These are phyloP conservation scores for Curvularia eragrostidis DNA, from an alignment of 2,329 filamentous ascomycete species.

Conservation along the genomic window DNA sequence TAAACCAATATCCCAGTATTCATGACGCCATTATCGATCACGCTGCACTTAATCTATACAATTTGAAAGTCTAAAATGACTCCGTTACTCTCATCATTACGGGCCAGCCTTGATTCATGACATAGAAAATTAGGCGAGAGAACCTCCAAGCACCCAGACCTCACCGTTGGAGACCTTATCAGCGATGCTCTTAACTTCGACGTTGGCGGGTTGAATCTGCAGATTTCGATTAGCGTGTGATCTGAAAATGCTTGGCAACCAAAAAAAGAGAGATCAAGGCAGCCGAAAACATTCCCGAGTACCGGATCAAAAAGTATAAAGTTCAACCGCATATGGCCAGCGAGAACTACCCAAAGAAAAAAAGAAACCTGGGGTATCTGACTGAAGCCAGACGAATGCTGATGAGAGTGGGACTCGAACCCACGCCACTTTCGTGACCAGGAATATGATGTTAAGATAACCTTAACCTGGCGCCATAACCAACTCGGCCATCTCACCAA, in stretches of 20 bases:
- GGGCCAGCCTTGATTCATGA: background rate
- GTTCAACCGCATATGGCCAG: background rate
- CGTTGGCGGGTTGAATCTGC: slow-evolving; percentile 77
- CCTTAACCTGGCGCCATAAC: slow-evolving; percentile 47
- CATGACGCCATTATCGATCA: background rate
- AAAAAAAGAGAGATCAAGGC: background rate
- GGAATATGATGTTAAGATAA: slow-evolving; percentile 35
- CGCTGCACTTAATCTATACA: background rate
- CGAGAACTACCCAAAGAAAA: slow-evolving; percentile 13
- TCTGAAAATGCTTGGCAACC: background rate
- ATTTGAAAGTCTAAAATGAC: background rate
- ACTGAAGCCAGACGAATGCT: slow-evolving; percentile 40
- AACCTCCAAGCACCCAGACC: slow-evolving; percentile 75
- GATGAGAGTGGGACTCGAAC: slow-evolving; percentile 52
- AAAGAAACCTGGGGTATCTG: slow-evolving; percentile 34
- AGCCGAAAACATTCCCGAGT: background rate
- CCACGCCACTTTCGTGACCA: slow-evolving; percentile 52
- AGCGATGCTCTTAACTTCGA: slow-evolving; percentile 77
- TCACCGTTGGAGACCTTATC: slow-evolving; percentile 86
- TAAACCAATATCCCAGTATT: background rate
- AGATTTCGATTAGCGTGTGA: slow-evolving; percentile 17
- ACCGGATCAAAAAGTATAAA: background rate
- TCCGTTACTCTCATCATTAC: background rate
- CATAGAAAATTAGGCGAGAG: slow-evolving; percentile 53
- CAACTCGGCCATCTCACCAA: slow-evolving; percentile 32